Evolutionary conservation across 306 rosid genomes (phyloP).

Genomic region (Trifolium repens): DNA sequence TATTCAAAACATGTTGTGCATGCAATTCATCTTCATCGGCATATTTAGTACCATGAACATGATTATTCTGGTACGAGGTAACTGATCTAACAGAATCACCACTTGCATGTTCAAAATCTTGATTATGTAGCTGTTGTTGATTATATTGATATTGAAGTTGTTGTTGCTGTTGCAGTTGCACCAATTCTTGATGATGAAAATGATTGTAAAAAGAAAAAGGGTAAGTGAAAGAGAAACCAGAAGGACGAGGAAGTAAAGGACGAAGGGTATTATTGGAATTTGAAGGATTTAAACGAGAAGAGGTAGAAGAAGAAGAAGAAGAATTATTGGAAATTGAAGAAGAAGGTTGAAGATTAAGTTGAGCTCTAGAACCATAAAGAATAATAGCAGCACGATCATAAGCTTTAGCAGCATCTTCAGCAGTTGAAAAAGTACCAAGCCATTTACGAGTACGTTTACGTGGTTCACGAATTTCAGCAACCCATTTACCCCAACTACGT

Average conservation of each 20-base stretch:
- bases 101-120: conserved; percentile 31
- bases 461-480: conserved; percentile 97
- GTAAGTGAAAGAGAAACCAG: conserved; percentile 31
- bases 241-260: conserved; percentile 78
- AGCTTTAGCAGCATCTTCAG: conserved; percentile 93
- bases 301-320: conserved; percentile 42
- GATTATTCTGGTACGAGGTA: conserved; percentile 39
- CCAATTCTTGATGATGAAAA: conserved; percentile 2
- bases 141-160: conserved; percentile 10
- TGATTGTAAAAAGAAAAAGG: not conserved
- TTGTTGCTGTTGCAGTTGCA: conserved; percentile 32
- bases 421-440: conserved; percentile 95
- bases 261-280: conserved; percentile 71
- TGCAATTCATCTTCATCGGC: not conserved
- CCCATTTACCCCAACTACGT: conserved; percentile 99
- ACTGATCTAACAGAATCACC: conserved; percentile 29
- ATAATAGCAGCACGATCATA: conserved; percentile 94
- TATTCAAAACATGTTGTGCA: not conserved
- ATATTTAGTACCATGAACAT: not conserved
- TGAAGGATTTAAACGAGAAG: conserved; percentile 46
- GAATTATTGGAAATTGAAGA: not conserved
- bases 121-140: not conserved
- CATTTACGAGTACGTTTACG: conserved; percentile 87
- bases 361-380: conserved; percentile 86
- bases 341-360: conserved; percentile 79